Evolutionary conservation across 2,329 filamentous ascomycete species (phyloP).

Genomic region (Xylariaceae sp.): DNA sequence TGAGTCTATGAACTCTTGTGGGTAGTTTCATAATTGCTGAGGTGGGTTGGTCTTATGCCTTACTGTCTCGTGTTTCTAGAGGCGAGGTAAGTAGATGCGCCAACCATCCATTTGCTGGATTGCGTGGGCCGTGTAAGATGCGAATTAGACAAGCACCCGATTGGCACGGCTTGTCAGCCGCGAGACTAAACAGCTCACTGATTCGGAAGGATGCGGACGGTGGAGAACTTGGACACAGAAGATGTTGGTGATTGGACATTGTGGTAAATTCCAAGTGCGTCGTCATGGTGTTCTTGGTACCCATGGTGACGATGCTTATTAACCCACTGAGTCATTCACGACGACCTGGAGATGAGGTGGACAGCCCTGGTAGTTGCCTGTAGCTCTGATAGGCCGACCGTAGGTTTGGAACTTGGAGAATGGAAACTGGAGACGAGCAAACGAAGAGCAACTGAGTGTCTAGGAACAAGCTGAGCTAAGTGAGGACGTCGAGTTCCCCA

Average conservation of each 20-base stretch:
- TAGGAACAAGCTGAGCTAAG: neutral
- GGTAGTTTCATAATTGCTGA: no score
- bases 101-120: neutral
- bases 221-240: neutral
- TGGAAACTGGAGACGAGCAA: no score
- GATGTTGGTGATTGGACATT: neutral
- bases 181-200: neutral
- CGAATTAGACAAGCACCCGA: neutral
- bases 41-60: no score
- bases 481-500: slow-evolving; percentile 6
- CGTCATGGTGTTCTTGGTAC: slow-evolving; percentile 9
- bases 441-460: no score
- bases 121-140: slow-evolving; percentile 5
- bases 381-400: no score
- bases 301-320: slow-evolving; percentile 5
- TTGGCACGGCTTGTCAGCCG: slow-evolving; percentile 13
- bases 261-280: neutral
- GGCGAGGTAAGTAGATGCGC: no score
- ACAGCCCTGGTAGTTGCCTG: no score
- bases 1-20: no score
- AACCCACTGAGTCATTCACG: slow-evolving; percentile 4
- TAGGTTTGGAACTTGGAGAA: no score
- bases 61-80: no score
- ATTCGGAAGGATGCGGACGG: neutral
- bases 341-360: no score